Evolutionary conservation across 2,329 filamentous ascomycete genomes (phyloP), one percentile per base, ranked within the genome.

Genomic region (Fusarium musae): DNA sequence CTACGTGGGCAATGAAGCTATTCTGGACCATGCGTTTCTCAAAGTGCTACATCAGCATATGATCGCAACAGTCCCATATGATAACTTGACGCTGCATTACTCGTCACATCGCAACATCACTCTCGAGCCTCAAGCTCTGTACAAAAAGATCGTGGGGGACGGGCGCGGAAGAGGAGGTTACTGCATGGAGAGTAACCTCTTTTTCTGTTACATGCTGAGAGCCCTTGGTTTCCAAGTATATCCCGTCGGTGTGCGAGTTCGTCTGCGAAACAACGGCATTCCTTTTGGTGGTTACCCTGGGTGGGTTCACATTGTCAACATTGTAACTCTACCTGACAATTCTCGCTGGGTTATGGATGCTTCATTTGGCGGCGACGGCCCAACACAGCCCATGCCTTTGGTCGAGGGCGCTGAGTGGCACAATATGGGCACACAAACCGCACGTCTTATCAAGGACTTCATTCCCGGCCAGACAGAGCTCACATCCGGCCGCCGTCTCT

Each of bases 321-420:
- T 92, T 59, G 85, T 92, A 46, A 87, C 85, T 3, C 82, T 93
- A 39, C 78, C 83, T 4, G 81, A 83, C 10, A 83, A 82, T 43
- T 84, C 84, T 34, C 82, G 84, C 63, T 91, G 87, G 80, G 81
- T 87, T 76, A 79, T 89, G 15, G 92, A 93, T 77, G 88, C 91
- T 16, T 89, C 87, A 9, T 93, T 93, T 76, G 91, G 91, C 52
- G 88, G 88, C 26, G 88, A 91, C 75, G 88, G 88, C 12, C 84
- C 90, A 6, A 91, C 87, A 4, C 80, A 81, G 21, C 90, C 91
- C 11, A 79, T 93, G 42, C 86, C 85, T 3, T 81, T 93, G 4
- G 77, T 83, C 26, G 81, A 85, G 19, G 81, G 81, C 15, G 77
- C 80, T 19, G 79, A 84, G 13, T 82, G 84, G 60, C 75, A 79